phyloP scores from a whole-genome alignment of 108 stramenopile species.

The Schizochytrium sp. region DNA sequence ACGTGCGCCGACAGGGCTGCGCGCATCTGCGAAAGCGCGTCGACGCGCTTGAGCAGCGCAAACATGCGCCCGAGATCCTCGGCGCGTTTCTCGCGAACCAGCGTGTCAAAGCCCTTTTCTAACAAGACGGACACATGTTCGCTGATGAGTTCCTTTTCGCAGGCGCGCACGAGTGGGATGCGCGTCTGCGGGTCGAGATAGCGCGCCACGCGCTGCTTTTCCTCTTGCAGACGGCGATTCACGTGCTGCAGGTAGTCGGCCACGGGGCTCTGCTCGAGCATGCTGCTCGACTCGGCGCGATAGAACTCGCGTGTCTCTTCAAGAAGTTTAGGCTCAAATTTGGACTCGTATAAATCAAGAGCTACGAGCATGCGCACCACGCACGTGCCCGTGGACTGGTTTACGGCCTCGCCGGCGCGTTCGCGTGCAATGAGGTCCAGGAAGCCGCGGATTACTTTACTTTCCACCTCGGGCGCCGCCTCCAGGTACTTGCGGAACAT shows the following conservation, averaged over 20 bases:
- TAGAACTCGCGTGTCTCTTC: slow-evolving; percentile 37
- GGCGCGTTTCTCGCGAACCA: slow-evolving; percentile 33
- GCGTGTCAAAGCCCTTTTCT: slow-evolving; percentile 31
- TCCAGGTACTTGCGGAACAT: slow-evolving; percentile 26
- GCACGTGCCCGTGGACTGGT: slow-evolving; percentile 24
- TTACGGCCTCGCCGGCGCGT: slow-evolving; percentile 37
- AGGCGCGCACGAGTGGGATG: slow-evolving; percentile 26
- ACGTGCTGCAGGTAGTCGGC: slow-evolving; percentile 44
- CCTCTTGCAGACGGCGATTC: slow-evolving; percentile 24
- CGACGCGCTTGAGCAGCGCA: background rate
- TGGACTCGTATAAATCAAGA: slow-evolving; percentile 25
- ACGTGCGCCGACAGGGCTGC: background rate
- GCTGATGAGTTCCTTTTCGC: slow-evolving; percentile 33
- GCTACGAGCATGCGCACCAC: slow-evolving; percentile 26
- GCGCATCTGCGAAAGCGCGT: slow-evolving; percentile 25
- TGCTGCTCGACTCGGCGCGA: slow-evolving; percentile 27
- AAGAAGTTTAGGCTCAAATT: slow-evolving; percentile 35
- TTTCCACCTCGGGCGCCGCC: slow-evolving; percentile 21
- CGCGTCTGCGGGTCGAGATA: slow-evolving; percentile 40
- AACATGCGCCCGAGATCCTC: slow-evolving; percentile 38
- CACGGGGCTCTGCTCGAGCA: slow-evolving; percentile 32
- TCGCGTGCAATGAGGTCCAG: slow-evolving; percentile 31
- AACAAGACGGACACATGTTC: slow-evolving; percentile 32
- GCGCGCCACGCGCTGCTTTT: slow-evolving; percentile 23
- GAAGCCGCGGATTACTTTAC: slow-evolving; percentile 26